A percentile compares a stretch with the other conserved stretches of the same genome.
These are phyloP conservation scores for Alternaria atra DNA, from an alignment of 2,329 filamentous ascomycete genomes.

Conservation along the genomic window DNA sequence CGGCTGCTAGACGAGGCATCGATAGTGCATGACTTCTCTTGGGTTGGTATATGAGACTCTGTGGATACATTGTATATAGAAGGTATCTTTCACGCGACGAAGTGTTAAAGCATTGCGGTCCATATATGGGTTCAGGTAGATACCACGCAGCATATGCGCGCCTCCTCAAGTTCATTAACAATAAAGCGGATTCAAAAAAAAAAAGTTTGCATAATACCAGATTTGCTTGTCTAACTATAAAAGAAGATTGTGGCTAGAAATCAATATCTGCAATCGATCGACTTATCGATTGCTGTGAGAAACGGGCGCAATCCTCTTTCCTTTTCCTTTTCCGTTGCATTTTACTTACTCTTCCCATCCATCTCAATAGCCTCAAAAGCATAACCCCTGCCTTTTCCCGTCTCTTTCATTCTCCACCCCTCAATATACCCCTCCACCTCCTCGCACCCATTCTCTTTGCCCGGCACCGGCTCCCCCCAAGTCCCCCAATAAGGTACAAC, in stretches of 20 bases:
- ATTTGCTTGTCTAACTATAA: too few relatives aligned
- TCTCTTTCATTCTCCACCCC: slow-evolving; percentile 46
- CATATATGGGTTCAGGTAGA: background rate
- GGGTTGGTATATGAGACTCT: background rate
- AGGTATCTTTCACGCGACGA: background rate
- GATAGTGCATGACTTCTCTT: background rate
- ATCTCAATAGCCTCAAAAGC: slow-evolving; percentile 40
- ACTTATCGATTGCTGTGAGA: too few relatives aligned
- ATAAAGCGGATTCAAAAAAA: too few relatives aligned
- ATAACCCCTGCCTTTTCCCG: slow-evolving; percentile 25
- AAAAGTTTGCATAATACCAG: too few relatives aligned
- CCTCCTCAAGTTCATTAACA: too few relatives aligned
- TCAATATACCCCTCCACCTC: slow-evolving; percentile 70
- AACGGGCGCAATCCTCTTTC: background rate
- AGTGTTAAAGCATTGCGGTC: background rate
- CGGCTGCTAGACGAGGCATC: background rate
- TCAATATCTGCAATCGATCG: too few relatives aligned
- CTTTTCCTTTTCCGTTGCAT: background rate
- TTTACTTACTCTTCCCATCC: slow-evolving; percentile 6
- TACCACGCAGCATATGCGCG: background rate
- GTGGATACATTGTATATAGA: background rate
- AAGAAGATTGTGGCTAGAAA: too few relatives aligned
- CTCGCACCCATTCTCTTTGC: slow-evolving; percentile 54
- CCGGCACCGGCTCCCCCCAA: slow-evolving; percentile 44
- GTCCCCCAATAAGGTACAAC: slow-evolving; percentile 47